phyloP scores from a whole-genome alignment of 345 rosid species.

The Punica granatum region DNA sequence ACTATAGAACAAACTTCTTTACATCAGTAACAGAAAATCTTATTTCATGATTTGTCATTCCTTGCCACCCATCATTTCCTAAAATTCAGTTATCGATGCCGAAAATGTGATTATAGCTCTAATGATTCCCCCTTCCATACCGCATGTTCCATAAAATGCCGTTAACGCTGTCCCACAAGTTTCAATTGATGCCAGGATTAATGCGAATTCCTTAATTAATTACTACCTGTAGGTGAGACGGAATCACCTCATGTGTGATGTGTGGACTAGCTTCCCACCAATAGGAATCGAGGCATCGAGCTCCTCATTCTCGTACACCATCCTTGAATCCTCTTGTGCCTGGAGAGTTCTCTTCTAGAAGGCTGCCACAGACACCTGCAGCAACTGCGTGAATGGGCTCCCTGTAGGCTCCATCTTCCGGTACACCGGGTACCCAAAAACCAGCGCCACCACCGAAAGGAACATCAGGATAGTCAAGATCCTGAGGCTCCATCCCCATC shows the following conservation, averaged over 20 bases:
- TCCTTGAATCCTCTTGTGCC: constrained; percentile 28
- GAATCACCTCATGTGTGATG: constrained; percentile 51
- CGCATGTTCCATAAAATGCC: too few species aligned
- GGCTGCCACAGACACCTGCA: constrained; percentile 65
- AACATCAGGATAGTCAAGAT: constrained; percentile 71
- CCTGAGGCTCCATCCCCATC: constrained; percentile 86
- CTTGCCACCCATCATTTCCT: too few species aligned
- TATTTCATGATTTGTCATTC: too few species aligned
- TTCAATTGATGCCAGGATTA: not conserved
- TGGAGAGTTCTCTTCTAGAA: constrained; percentile 53
- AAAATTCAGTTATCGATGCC: too few species aligned
- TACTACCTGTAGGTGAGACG: not conserved
- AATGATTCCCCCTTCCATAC: too few species aligned
- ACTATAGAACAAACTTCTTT: not conserved
- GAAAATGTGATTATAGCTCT: too few species aligned
- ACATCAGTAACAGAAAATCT: too few species aligned
- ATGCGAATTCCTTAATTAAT: not conserved
- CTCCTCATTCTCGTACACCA: constrained; percentile 54
- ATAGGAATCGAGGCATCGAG: constrained; percentile 69
- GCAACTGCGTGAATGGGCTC: constrained; percentile 80
- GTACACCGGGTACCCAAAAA: constrained; percentile 58
- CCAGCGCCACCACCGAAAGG: constrained; percentile 43
- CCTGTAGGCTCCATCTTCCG: constrained; percentile 71
- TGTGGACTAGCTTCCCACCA: constrained; percentile 59
- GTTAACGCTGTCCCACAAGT: too few species aligned